Percentiles rank a stretch among this genome's conserved stretches.
Evolutionary conservation across 805 yeast species (phyloP).

Genomic region (Candida saitoana): DNA sequence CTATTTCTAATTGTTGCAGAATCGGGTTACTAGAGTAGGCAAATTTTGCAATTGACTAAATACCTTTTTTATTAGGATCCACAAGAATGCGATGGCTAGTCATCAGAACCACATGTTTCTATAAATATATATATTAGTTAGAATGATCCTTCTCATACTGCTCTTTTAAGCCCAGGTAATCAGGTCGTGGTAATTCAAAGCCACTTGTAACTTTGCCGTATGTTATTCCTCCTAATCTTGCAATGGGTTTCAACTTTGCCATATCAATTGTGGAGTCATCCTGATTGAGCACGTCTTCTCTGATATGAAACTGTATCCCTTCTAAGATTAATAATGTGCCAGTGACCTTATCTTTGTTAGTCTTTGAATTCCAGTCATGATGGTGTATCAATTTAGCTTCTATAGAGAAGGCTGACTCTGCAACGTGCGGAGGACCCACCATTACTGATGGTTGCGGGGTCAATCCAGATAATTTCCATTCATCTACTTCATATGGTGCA

Average conservation of each 20-base stretch:
- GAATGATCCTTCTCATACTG: no score
- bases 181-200: slow-evolving; percentile 45
- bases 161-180: slow-evolving; percentile 13
- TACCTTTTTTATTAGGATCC: no score
- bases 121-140: no score
- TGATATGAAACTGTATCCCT: slow-evolving; percentile 53
- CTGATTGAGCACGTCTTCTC: slow-evolving; percentile 50
- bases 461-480: slow-evolving; percentile 54
- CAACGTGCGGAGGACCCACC: slow-evolving; percentile 56
- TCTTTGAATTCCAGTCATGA: slow-evolving; percentile 44
- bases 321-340: slow-evolving; percentile 46
- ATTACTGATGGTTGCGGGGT: slow-evolving; percentile 40
- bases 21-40: no score
- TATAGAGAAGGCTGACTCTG: slow-evolving; percentile 56
- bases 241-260: slow-evolving; percentile 48
- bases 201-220: slow-evolving; percentile 45
- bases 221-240: slow-evolving; percentile 46
- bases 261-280: slow-evolving; percentile 39
- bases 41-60: no score
- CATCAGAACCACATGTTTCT: no score
- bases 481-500: slow-evolving; percentile 49
- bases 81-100: no score
- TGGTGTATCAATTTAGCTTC: slow-evolving; percentile 48
- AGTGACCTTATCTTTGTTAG: slow-evolving; percentile 27
- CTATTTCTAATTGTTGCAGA: no score